Evolutionary conservation across 2,329 filamentous ascomycete genomes (phyloP), one percentile per base, ranked within the genome.

Genomic region (Fusarium tupiense): DNA sequence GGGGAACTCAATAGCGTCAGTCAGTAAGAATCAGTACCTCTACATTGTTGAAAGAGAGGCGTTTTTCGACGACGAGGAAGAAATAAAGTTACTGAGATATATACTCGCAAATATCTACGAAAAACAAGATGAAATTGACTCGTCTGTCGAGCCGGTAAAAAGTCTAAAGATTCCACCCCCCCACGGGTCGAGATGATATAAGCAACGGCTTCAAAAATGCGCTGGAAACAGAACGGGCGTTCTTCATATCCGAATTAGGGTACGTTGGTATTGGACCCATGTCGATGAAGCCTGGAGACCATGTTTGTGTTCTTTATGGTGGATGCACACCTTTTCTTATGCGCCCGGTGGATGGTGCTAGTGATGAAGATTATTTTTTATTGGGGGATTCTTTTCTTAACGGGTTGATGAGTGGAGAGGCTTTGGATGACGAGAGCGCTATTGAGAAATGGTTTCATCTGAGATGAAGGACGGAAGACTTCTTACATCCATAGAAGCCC

Each of bases 1-100:
- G 96, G 96, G 91, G 89, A 5, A 88, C 88, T 75, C 88, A 92
- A 81, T 92, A 20, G 29, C 29, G 29, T 9, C 29, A 29, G 29
- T 29, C 29, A 29, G 29, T 29, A 29, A 29, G 8, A 29, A 29
- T 29, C 29, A 29, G 29, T 29, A 29, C 29, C 29, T 29, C 29
- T 29, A 9, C 29, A 29, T 29, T 29, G 8, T 29, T 9, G 29
- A 29, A 29, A 29, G 29, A 29, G 29, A 29, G 29, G 29, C 29
- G 29, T 5, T 33, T 12, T 50, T 24, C 5, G 22, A 52, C 7
- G 5, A 7, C 0, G 16, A 52, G 22, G 20, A 35, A 19, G 11
- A 52, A 3, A 9, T 24, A 5, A 10, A 19, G 7, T 0, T 9
- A 19, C 16, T 52, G 3, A 24, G 22, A 33, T 0, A 19, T 10